Evolutionary conservation across 139 green algal species (phyloP), one percentile per base, ranked within the genome.

Genomic region (Chlamydomonas incerta): DNA sequence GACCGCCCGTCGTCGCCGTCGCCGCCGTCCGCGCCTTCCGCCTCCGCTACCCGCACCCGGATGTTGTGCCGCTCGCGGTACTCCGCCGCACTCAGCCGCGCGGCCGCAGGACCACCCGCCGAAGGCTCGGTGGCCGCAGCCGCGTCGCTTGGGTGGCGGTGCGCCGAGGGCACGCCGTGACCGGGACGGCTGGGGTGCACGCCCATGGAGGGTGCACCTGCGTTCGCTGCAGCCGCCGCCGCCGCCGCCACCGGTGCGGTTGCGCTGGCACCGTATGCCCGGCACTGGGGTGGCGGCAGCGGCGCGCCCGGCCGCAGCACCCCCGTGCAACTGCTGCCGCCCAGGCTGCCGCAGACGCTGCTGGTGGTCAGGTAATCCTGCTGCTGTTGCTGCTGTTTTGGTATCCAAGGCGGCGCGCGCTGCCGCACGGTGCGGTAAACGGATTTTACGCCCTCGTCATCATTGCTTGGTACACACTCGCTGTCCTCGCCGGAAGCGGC

Each of bases 391-490:
- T 31, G 33, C 24, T 76, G 29, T 68, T 33, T 11, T 33, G 24
- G 3, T 14, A 2, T 0, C 65, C n/a, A 71, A 0, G 65, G 65
- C 31, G 65, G 65, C 8, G n/a, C n/a, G 60, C 26, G 26, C n/a
- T 37, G 13, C 15, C 10, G n/a, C 15, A 26, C 1, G 4, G n/a
- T 60, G 18, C 55, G n/a, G 35, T 55, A 52, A 3, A n/a, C 60
- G 20, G 62, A 37, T 83, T 65, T 73, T 72, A 83, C 75, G 20
- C 75, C 75, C 67, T 83, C 77, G 3, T 5, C 26, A 37, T 83
- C 77, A 14, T 50, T 50, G 20, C 63, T 52, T 74, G 77, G n/a
- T 74, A 83, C 62, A 46, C 77, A 74, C 62, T 83, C 77, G 28
- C 33, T 21, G 47, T 57, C 34, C 10, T 83, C 77, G 41, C n/a